Evolutionary conservation across 148 eudicot species (phyloP).

Genomic region (Rhododendron kiyosumense): DNA sequence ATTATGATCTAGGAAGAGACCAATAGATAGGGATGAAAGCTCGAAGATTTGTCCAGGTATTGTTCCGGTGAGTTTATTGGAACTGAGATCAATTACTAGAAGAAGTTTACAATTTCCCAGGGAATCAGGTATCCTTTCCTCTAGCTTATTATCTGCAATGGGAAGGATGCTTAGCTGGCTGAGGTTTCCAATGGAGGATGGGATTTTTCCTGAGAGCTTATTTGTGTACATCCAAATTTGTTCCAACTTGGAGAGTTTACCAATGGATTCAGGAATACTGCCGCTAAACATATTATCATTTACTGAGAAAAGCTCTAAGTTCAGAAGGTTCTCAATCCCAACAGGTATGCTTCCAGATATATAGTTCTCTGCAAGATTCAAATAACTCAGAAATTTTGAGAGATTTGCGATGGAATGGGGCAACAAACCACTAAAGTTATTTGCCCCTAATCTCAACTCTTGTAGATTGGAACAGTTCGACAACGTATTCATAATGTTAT

Average conservation of each 20-base stretch:
- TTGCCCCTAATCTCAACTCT: not conserved
- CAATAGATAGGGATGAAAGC: not conserved
- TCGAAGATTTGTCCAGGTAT: slow-evolving; percentile 3
- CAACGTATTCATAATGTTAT: too few relatives aligned
- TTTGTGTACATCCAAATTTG: too few relatives aligned
- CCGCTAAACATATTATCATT: not conserved
- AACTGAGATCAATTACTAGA: not conserved
- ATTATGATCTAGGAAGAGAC: not conserved
- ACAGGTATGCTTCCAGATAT: slow-evolving; percentile 11
- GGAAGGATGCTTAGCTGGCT: not conserved
- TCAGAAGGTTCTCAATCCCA: not conserved
- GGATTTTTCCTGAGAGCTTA: too few relatives aligned
- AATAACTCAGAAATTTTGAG: not conserved
- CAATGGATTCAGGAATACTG: not conserved
- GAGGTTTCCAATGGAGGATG: too few relatives aligned
- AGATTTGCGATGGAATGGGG: slow-evolving; percentile 5
- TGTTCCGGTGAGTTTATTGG: not conserved
- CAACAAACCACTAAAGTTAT: not conserved
- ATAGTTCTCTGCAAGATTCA: not conserved
- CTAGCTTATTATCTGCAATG: not conserved
- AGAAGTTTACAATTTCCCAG: not conserved
- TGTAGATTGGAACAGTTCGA: slow-evolving; percentile 9
- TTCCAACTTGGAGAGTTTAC: not conserved
- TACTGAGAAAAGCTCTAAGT: too few relatives aligned
- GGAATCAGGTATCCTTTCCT: not conserved